These are phyloP conservation scores for Trypethelium eluteriae DNA, from an alignment of 495 filamentous ascomycete species.

Conservation along the genomic window DNA sequence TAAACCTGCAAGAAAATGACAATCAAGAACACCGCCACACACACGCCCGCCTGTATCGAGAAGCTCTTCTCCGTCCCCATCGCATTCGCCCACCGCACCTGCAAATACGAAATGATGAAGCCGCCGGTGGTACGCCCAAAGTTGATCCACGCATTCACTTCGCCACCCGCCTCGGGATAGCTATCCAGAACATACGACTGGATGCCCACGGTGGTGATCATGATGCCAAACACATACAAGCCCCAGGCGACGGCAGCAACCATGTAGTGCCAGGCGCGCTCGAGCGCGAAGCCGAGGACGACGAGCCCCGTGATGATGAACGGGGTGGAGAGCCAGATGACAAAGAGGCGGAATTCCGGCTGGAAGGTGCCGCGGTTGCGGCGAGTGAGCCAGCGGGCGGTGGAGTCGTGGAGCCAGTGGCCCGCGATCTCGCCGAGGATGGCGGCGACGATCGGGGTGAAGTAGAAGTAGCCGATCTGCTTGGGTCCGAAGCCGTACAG, in stretches of 20 bases:
- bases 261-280: conserved; percentile 50
- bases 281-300: conserved; percentile 49
- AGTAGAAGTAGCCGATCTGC: conserved; percentile 55
- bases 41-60: conserved; percentile 46
- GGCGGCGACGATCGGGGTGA: conserved; percentile 49
- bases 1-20: conserved; percentile 39
- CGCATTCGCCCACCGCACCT: conserved; percentile 37
- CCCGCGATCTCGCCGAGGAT: conserved; percentile 48
- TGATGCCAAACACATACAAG: conserved; percentile 52
- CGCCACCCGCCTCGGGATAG: conserved; percentile 34
- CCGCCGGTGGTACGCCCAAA: conserved; percentile 24
- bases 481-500: conserved; percentile 49
- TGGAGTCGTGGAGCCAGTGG: conserved; percentile 53
- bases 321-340: conserved; percentile 44
- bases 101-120: conserved; percentile 48
- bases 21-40: conserved; percentile 37
- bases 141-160: conserved; percentile 30
- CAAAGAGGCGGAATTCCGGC: conserved; percentile 51
- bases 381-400: conserved; percentile 44
- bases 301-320: conserved; percentile 47
- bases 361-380: conserved; percentile 48
- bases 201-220: conserved; percentile 56
- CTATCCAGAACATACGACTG: conserved; percentile 44
- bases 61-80: conserved; percentile 40
- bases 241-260: conserved; percentile 48